These are phyloP conservation scores for Morella rubra DNA, from an alignment of 306 rosid species.

Conservation along the genomic window DNA sequence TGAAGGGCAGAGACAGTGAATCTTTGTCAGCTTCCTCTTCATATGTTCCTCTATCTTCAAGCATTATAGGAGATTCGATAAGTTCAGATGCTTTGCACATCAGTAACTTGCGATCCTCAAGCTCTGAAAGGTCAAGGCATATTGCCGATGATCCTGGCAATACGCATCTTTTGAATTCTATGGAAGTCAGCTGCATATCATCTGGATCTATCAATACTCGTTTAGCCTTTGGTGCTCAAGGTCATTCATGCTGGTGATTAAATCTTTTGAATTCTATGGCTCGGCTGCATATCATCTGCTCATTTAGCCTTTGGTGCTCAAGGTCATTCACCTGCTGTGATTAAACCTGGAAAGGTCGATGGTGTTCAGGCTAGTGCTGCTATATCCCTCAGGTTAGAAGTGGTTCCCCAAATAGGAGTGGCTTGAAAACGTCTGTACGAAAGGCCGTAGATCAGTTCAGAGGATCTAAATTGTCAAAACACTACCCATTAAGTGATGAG, in stretches of 20 bases:
- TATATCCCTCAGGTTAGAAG: slow-evolving; percentile 44
- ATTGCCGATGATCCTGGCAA: slow-evolving; percentile 29
- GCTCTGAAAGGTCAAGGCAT: slow-evolving; percentile 39
- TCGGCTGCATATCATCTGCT: too few relatives aligned
- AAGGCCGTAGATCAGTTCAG: slow-evolving; percentile 81
- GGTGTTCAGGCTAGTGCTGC: slow-evolving; percentile 37
- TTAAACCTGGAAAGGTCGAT: slow-evolving; percentile 39
- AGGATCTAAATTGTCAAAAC: slow-evolving; percentile 70
- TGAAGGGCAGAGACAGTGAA: slow-evolving; percentile 44
- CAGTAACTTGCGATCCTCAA: slow-evolving; percentile 36
- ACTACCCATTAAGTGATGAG: slow-evolving; percentile 37
- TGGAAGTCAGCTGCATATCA: slow-evolving; percentile 29
- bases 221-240: slow-evolving; percentile 40
- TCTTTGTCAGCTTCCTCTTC: slow-evolving; percentile 35
- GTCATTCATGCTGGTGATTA: slow-evolving; percentile 32
- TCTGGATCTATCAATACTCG: slow-evolving; percentile 26
- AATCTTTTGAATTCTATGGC: slow-evolving; percentile 36
- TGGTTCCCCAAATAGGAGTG: slow-evolving; percentile 52
- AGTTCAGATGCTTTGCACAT: slow-evolving; percentile 37
- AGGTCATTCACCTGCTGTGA: slow-evolving; percentile 30
- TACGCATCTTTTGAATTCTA: slow-evolving; percentile 32
- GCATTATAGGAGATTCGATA: slow-evolving; percentile 28
- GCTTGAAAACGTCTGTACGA: slow-evolving; percentile 65
- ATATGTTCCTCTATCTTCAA: slow-evolving; percentile 25
- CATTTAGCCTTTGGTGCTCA: slow-evolving; percentile 38